Evolutionary conservation across 495 filamentous ascomycete species (phyloP).

Genomic region (Cladorrhinum samala): DNA sequence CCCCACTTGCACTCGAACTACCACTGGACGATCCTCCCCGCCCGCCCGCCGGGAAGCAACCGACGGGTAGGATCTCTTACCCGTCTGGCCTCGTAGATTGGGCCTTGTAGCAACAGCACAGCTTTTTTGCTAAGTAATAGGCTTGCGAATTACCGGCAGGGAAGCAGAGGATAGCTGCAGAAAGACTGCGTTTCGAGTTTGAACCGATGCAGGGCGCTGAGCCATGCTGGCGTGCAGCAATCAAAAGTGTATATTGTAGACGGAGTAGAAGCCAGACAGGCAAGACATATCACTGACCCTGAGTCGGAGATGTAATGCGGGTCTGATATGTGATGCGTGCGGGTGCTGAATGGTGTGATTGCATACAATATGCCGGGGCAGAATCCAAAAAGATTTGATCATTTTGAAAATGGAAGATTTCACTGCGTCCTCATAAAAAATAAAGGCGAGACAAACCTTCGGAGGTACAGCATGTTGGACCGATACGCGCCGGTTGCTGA

Average conservation of each 20-base stretch:
- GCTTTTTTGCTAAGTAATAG: background rate
- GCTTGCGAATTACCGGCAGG: background rate
- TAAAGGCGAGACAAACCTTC: background rate
- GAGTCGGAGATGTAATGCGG: background rate
- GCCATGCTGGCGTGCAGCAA: background rate
- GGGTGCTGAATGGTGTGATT: background rate
- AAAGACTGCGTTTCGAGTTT: background rate
- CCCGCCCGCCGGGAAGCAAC: background rate
- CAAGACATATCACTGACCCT: background rate
- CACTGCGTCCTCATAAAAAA: background rate
- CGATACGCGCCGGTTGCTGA: background rate
- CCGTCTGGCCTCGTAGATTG: background rate
- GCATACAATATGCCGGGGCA: background rate
- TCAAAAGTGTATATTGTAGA: too few relatives aligned
- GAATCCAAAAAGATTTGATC: background rate
- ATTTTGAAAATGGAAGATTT: background rate
- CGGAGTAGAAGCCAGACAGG: background rate
- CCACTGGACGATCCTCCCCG: background rate
- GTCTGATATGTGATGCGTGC: background rate
- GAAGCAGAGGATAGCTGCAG: background rate
- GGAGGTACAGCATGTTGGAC: background rate
- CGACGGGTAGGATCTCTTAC: conserved; percentile 3
- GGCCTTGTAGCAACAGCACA: background rate
- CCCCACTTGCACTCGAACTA: background rate
- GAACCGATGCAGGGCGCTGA: background rate